Conservation (phyloP, 257 asterid species). For the Fraxinus excelsior region DNA sequence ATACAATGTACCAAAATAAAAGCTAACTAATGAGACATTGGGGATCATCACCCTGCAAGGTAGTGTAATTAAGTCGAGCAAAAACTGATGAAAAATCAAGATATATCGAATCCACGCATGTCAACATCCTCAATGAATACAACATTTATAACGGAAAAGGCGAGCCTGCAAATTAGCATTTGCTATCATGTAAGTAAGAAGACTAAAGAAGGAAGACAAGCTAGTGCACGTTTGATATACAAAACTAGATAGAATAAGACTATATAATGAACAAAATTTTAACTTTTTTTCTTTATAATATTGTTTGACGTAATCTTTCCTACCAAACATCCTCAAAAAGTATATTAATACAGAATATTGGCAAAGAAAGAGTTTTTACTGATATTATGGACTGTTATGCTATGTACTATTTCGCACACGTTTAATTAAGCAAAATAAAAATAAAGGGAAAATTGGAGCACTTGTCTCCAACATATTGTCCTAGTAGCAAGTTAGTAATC, state of each 20-base stretch:
- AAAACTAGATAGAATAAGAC: not conserved
- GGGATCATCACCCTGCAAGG: conserved; percentile 19
- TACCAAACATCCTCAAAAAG: not conserved
- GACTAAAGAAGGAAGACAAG: no score
- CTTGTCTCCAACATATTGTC: not conserved
- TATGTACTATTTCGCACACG: not conserved
- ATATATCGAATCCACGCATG: conserved; percentile 36
- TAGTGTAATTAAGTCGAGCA: not conserved
- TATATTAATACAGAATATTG: not conserved
- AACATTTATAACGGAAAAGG: conserved; percentile 51
- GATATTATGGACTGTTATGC: not conserved
- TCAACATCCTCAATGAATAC: conserved; percentile 64
- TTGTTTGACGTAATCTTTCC: not conserved
- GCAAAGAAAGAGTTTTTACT: not conserved
- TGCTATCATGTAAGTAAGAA: not conserved
- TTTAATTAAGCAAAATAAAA: not conserved
- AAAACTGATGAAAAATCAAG: conserved; percentile 21
- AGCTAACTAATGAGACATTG: no score
- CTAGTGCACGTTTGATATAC: not conserved
- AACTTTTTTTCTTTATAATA: not conserved
- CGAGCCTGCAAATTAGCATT: conserved; percentile 52
- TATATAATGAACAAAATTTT: no score
- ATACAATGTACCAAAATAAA: not conserved
- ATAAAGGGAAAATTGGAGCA: not conserved
- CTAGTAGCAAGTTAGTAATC: not conserved